phyloP scores from a whole-genome alignment of 352 stramenopile genomes.

The Phytophthora sp. region DNA sequence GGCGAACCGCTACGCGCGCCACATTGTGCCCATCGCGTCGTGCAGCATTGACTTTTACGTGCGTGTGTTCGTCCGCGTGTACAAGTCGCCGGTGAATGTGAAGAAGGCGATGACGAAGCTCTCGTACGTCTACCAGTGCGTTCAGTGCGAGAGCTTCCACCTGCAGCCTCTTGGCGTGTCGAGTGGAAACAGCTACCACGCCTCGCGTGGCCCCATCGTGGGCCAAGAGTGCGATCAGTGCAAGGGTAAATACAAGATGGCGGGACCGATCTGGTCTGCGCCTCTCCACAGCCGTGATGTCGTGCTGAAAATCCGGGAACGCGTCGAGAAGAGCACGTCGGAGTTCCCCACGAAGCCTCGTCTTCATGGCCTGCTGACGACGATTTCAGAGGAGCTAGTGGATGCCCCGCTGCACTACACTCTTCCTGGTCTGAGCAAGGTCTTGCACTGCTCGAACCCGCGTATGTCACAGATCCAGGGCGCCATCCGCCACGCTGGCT shows the following conservation, averaged over 20 bases:
- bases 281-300: conserved; percentile 95
- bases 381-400: conserved; percentile 94
- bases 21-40: conserved; percentile 97
- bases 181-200: conserved; percentile 87
- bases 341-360: conserved; percentile 93
- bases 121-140: conserved; percentile 92
- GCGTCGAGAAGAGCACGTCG: conserved; percentile 76
- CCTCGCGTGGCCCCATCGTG: conserved; percentile 75
- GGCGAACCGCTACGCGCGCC: conserved; percentile 96
- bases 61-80: conserved; percentile 99
- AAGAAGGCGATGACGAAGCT: conserved; percentile 94
- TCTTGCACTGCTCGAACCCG: conserved; percentile 93
- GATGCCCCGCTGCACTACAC: conserved; percentile 98
- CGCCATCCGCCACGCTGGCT: conserved; percentile 96
- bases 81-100: conserved; percentile 94
- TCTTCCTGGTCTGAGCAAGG: conserved; percentile 92
- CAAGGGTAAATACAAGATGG: conserved; percentile 89
- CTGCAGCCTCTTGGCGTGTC: conserved; percentile 93
- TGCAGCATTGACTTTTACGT: conserved; percentile 99
- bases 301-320: conserved; percentile 83
- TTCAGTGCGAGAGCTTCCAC: conserved; percentile 98
- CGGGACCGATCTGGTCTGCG: conserved; percentile 97
- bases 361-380: conserved; percentile 95
- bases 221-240: conserved; percentile 83
- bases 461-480: conserved; percentile 94